Evolutionary conservation across 1,284 basidiomycete genomes (phyloP).

Genomic region (Microbotryum saponariae): DNA sequence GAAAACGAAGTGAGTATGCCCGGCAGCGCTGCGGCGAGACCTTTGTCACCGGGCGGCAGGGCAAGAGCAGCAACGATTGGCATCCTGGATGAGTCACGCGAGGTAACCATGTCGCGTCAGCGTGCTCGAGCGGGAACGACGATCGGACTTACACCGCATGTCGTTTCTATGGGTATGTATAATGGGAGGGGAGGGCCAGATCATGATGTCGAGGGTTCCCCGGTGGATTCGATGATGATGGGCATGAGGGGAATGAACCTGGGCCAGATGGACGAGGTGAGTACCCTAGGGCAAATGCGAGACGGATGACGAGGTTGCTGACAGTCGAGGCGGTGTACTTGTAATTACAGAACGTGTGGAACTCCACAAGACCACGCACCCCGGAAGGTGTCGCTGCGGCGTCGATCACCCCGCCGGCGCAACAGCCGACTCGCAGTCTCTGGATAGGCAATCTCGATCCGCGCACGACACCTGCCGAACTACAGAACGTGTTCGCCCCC

Average conservation of each 20-base stretch:
- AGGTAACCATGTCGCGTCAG: conserved; percentile 41
- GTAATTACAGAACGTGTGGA: conserved; percentile 6
- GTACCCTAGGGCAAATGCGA: background rate
- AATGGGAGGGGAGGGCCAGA: background rate
- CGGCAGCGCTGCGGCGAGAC: background rate
- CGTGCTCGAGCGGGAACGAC: conserved; percentile 31
- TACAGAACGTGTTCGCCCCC: conserved; percentile 87
- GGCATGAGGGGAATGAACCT: conserved; percentile 17
- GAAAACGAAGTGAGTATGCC: background rate
- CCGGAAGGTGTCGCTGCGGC: conserved; percentile 8
- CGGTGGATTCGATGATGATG: conserved; percentile 6
- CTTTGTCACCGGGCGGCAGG: background rate
- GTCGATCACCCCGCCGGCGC: conserved; percentile 40
- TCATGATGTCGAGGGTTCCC: background rate
- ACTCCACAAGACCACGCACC: conserved; percentile 11
- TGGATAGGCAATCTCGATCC: conserved; percentile 98
- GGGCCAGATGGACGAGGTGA: conserved; percentile 14
- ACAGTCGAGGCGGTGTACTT: conserved; percentile 39
- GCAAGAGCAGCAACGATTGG: conserved; percentile 80
- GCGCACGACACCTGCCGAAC: conserved; percentile 83
- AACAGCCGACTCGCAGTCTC: conserved; percentile 85
- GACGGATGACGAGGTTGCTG: conserved; percentile 42
- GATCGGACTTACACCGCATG: conserved; percentile 16
- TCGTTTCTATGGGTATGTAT: conserved; percentile 10
- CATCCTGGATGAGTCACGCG: conserved; percentile 63